Conservation (phyloP, 2,329 filamentous ascomycete genomes). For the Metarhizium album region DNA sequence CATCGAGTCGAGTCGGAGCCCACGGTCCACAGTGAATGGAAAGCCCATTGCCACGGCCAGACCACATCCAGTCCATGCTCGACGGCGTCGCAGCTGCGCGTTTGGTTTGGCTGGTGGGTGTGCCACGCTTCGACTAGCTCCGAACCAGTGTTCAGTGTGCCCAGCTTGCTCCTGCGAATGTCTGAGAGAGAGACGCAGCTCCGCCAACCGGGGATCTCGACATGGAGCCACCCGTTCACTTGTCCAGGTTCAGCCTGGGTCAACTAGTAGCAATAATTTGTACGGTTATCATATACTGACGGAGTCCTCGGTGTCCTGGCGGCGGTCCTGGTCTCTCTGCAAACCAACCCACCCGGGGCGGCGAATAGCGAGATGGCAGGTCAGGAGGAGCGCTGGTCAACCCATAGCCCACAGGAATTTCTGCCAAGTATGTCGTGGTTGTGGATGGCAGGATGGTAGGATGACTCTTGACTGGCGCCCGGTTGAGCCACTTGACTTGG, state of each 20-base stretch:
- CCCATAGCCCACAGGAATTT: neutral
- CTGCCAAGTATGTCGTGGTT: neutral
- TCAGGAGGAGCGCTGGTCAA: neutral
- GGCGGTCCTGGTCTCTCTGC: neutral
- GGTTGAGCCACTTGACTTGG: neutral
- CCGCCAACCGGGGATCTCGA: slow-evolving; percentile 6
- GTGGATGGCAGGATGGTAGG: neutral
- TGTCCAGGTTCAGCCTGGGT: slow-evolving; percentile 5
- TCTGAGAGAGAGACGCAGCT: slow-evolving; percentile 3
- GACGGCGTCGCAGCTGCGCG: slow-evolving; percentile 4
- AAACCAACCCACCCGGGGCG: too few relatives aligned
- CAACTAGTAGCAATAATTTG: neutral
- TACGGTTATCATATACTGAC: neutral
- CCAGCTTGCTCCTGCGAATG: slow-evolving; percentile 2
- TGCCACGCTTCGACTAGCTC: slow-evolving; percentile 2
- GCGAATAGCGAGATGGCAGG: neutral
- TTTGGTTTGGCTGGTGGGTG: neutral
- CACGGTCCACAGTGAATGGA: neutral
- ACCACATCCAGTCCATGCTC: neutral
- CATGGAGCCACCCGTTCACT: slow-evolving; percentile 4
- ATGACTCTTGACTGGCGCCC: neutral
- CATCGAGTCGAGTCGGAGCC: neutral
- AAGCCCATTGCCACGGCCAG: neutral
- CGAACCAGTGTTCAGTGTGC: neutral
- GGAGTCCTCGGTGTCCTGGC: neutral